These are phyloP conservation scores for Graphiopsis chlorocephala DNA, from an alignment of 2,329 filamentous ascomycete species.

Conservation along the genomic window DNA sequence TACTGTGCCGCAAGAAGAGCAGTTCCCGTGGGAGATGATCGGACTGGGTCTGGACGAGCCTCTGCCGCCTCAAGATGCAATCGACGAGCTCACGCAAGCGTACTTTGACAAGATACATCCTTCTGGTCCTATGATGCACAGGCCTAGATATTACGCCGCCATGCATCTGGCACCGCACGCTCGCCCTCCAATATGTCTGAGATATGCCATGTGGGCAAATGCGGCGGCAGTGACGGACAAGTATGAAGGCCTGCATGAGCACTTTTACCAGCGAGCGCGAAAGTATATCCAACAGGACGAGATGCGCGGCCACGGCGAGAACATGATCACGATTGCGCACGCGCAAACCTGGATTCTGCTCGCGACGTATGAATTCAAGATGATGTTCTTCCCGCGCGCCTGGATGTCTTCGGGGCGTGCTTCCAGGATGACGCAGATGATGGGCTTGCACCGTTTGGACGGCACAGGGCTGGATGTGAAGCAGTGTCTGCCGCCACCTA, in stretches of 20 bases:
- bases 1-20: constrained; percentile 20
- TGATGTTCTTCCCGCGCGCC: constrained; percentile 94
- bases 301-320: constrained; percentile 87
- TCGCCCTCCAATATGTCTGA: constrained; percentile 79
- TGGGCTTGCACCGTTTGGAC: constrained; percentile 85
- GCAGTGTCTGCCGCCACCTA: constrained; percentile 79
- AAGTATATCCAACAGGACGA: constrained; percentile 90
- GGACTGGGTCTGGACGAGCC: constrained; percentile 78
- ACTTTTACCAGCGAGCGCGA: constrained; percentile 84
- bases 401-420: constrained; percentile 89
- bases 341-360: constrained; percentile 81
- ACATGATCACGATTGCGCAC: constrained; percentile 80
- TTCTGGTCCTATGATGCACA: constrained; percentile 84
- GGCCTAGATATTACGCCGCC: constrained; percentile 78
- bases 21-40: constrained; percentile 81
- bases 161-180: constrained; percentile 86
- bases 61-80: constrained; percentile 72
- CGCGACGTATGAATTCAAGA: constrained; percentile 87
- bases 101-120: constrained; percentile 91
- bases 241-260: constrained; percentile 72
- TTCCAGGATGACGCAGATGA: constrained; percentile 83
- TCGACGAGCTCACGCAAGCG: constrained; percentile 82
- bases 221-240: constrained; percentile 84
- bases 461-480: constrained; percentile 83
- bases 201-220: constrained; percentile 95